These are phyloP conservation scores for Aspergillus proliferans DNA, from an alignment of 2,329 filamentous ascomycete species.

Conservation along the genomic window DNA sequence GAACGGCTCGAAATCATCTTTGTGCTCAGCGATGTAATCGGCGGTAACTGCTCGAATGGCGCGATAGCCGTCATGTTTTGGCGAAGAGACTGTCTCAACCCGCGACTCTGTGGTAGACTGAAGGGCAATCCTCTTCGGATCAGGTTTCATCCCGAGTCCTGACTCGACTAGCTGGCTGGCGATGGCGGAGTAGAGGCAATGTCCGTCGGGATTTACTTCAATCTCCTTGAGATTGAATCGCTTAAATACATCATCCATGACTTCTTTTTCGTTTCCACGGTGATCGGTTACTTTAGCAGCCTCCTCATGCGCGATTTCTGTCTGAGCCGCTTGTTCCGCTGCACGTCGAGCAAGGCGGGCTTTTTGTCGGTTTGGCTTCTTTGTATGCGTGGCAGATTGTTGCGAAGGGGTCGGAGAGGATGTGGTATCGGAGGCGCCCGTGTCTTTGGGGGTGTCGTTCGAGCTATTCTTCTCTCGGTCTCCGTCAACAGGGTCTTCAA, in stretches of 20 bases:
- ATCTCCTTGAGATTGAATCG: conserved; percentile 63
- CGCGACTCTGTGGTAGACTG: conserved; percentile 24
- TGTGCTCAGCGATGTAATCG: conserved; percentile 66
- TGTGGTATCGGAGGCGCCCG: background rate
- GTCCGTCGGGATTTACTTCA: conserved; percentile 81
- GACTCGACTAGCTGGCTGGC: conserved; percentile 69
- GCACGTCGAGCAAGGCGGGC: conserved; percentile 83
- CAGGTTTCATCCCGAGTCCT: conserved; percentile 32
- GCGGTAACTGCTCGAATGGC: conserved; percentile 65
- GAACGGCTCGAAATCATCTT: conserved; percentile 79
- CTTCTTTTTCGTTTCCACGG: conserved; percentile 61
- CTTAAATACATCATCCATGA: conserved; percentile 64
- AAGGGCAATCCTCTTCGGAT: conserved; percentile 28
- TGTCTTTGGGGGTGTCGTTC: conserved; percentile 4
- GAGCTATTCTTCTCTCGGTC: conserved; percentile 7
- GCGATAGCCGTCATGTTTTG: conserved; percentile 53
- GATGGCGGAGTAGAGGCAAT: conserved; percentile 89
- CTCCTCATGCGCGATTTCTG: conserved; percentile 65
- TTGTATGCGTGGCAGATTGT: conserved; percentile 30
- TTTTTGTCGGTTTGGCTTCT: conserved; percentile 86
- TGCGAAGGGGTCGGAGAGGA: conserved; percentile 10
- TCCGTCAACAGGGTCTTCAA: conserved; percentile 20
- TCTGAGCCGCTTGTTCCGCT: conserved; percentile 69
- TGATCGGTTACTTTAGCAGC: conserved; percentile 68
- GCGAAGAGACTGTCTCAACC: conserved; percentile 26